phyloP scores from a whole-genome alignment of 2,329 filamentous ascomycete genomes.

The Thielaviopsis musarum region DNA sequence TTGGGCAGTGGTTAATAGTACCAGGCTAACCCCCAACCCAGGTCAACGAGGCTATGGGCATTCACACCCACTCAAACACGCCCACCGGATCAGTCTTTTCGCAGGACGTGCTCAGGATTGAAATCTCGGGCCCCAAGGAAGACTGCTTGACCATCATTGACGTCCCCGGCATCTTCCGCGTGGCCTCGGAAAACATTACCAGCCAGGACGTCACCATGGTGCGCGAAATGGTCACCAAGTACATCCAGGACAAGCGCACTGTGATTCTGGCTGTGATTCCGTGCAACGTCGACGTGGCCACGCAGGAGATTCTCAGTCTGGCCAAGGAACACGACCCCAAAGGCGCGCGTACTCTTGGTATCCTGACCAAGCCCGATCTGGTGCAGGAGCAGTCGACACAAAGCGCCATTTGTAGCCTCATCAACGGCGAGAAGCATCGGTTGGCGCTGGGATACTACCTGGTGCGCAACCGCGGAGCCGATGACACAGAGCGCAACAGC shows the following conservation, averaged over 20 bases:
- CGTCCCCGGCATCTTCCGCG: constrained; percentile 27
- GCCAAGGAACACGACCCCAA: constrained; percentile 19
- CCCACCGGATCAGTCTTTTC: constrained; percentile 13
- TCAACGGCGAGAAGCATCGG: constrained; percentile 12
- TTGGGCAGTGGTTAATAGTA: not conserved
- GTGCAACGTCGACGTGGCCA: constrained; percentile 23
- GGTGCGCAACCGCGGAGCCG: constrained; percentile 16
- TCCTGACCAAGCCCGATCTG: constrained; percentile 28
- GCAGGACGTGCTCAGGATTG: constrained; percentile 15
- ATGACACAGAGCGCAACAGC: constrained; percentile 10
- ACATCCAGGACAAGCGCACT: constrained; percentile 24
- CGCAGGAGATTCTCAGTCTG: constrained; percentile 21
- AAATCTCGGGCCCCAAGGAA: constrained; percentile 14
- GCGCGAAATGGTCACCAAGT: constrained; percentile 21
- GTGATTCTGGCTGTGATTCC: constrained; percentile 29
- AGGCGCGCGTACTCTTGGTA: constrained; percentile 23
- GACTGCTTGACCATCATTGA: constrained; percentile 29
- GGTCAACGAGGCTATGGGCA: constrained; percentile 3
- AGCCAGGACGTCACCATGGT: constrained; percentile 21
- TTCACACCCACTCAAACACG: constrained; percentile 13
- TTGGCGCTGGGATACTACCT: constrained; percentile 16
- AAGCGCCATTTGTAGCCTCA: constrained; percentile 10
- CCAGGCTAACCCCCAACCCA: not conserved
- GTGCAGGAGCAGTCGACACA: constrained; percentile 15
- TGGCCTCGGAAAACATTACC: constrained; percentile 20